Percentiles rank a stretch among this genome's conserved stretches.
These are phyloP conservation scores for Tetratostichococcus sp. DNA, from an alignment of 139 green algal species.

Conservation along the genomic window DNA sequence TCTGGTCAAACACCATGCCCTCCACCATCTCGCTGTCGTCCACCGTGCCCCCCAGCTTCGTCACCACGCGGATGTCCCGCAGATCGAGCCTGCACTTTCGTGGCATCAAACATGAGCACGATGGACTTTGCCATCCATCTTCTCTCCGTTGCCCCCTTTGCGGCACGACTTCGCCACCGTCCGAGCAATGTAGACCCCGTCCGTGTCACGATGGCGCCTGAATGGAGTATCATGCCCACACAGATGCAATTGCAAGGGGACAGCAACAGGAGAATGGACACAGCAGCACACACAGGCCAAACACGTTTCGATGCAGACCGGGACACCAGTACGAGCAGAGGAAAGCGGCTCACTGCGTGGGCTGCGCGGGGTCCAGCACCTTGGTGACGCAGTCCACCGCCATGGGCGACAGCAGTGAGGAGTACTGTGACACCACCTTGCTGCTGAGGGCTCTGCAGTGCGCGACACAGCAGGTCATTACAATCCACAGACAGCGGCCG, in stretches of 20 bases:
- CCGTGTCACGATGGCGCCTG: no score
- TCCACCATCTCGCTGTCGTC: conserved; percentile 94
- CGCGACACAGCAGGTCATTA: background rate
- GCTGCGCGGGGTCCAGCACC: conserved; percentile 74
- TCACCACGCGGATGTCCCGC: conserved; percentile 88
- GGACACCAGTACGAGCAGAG: background rate
- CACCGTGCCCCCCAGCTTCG: conserved; percentile 92
- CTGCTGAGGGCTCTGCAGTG: conserved; percentile 68
- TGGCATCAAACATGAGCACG: background rate
- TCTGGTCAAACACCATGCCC: conserved; percentile 95
- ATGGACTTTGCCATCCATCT: no score
- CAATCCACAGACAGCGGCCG: background rate
- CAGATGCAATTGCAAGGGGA: no score
- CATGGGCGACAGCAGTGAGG: conserved; percentile 90
- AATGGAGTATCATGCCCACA: no score
- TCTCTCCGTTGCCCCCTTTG: no score
- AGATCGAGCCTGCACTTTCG: conserved; percentile 78
- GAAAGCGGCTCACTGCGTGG: conserved; percentile 53
- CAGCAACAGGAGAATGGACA: no score
- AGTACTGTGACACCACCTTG: conserved; percentile 97
- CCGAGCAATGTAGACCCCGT: no score
- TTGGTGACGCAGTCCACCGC: conserved; percentile 90
- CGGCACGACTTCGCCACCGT: no score
- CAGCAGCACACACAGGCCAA: no score
- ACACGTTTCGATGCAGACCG: no score